Evolutionary conservation across 2,329 filamentous ascomycete genomes (phyloP), one percentile per base, ranked within the genome.

Genomic region (Venturia nashicola): DNA sequence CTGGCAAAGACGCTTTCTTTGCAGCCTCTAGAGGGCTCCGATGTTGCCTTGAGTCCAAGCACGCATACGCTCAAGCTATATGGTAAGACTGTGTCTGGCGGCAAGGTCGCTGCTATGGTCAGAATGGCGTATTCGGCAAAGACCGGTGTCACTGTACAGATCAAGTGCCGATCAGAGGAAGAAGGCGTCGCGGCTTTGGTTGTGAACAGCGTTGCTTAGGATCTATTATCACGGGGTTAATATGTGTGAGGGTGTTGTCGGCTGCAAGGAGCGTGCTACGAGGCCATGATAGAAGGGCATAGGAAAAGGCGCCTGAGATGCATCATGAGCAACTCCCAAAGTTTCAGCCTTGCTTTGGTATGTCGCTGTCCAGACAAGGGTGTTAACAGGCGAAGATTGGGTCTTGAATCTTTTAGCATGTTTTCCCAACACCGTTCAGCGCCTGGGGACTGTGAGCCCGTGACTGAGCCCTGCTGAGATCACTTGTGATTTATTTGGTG

Each of bases 11-110:
- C 89, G 0, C 83, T 99, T 34, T 96, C 91, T 40, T 81, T 99
- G 71, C 94, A 97, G 76, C 90, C 94, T 14, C 83, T 99, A 57
- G 94, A 99, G 70, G 94, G 93, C 69, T 96, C 90, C 40, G 94
- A 99, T 69, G 87, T 99, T 46, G 88, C 91, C 0, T 81, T 96
- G 69, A 95, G 87, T 72, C 88, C 88, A 71, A 92, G 87, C 66
- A 97, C 92, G 67, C 94, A 99, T 76, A 92, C 91, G 4, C 86
- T 99, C 73, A 97, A 96, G 79, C 81, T 99, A 43, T 89, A 97
- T 74, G 94, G 94, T 73, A 97, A 97, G 85, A 96, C 91, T 54
- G 87, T 97, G 67, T 86, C 84, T 42, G 94, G 93, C 43, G 94
- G 94, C 68, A 88, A 88, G 71, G 93, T 99, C 18, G 90, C 92